Conservation (phyloP, 1,139 yeast species). For the Meyerozyma smithsonii region DNA sequence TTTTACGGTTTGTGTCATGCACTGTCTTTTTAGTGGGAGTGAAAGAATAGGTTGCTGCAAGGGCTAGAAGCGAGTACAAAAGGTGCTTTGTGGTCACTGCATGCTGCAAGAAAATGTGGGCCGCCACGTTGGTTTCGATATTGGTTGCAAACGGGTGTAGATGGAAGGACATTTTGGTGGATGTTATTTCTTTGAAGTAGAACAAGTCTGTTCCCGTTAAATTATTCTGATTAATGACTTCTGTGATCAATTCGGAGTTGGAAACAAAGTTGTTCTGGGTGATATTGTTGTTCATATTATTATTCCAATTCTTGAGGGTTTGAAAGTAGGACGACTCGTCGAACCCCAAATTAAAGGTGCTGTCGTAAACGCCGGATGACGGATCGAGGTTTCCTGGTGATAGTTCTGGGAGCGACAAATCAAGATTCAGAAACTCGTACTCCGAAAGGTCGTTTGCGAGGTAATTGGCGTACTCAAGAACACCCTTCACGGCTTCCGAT, state of each 20-base stretch:
- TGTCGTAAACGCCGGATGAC: not conserved
- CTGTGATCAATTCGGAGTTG: slow-evolving; percentile 9
- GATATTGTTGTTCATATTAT: not conserved
- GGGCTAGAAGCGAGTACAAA: slow-evolving; percentile 14
- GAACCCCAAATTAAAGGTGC: not conserved
- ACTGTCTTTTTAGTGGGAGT: slow-evolving; percentile 7
- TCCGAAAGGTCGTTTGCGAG: slow-evolving; percentile 1
- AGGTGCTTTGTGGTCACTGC: slow-evolving; percentile 12
- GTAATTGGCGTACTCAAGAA: slow-evolving; percentile 3
- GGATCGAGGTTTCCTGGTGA: not conserved
- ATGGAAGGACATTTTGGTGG: slow-evolving; percentile 8
- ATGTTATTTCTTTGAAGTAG: slow-evolving; percentile 11
- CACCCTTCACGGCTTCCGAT: not conserved
- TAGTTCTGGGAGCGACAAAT: not conserved
- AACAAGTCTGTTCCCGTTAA: slow-evolving; percentile 8
- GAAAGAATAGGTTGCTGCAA: slow-evolving; percentile 11
- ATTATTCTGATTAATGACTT: slow-evolving; percentile 9
- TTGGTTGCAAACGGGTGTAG: slow-evolving; percentile 12
- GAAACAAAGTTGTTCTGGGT: not conserved
- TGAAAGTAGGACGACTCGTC: not conserved
- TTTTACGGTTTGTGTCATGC: slow-evolving; percentile 12
- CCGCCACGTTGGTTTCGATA: slow-evolving; percentile 10
- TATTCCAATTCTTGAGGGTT: not conserved
- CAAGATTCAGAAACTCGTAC: not conserved
- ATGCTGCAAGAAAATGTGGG: slow-evolving; percentile 13